Percentiles rank a stretch among this genome's conserved stretches.
These are phyloP conservation scores for Pythium brachiatum DNA, from an alignment of 352 stramenopile species.

Conservation along the genomic window DNA sequence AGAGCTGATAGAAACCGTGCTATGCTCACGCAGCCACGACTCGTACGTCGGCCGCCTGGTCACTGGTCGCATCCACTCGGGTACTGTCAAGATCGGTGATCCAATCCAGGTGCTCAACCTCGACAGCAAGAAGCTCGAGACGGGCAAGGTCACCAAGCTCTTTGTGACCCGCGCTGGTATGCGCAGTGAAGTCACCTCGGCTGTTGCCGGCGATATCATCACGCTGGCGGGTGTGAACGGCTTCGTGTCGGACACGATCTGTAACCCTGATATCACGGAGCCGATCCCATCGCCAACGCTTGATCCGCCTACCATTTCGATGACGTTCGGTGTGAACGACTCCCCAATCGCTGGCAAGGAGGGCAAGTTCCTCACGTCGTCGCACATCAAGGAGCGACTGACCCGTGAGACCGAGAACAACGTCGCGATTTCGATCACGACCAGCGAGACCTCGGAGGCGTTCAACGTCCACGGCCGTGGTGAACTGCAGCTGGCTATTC, in stretches of 20 bases:
- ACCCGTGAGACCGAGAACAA: constrained; percentile 97
- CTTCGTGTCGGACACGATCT: constrained; percentile 90
- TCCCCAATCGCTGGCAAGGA: constrained; percentile 95
- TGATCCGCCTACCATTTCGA: constrained; percentile 96
- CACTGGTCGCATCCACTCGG: constrained; percentile 94
- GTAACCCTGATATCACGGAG: constrained; percentile 58
- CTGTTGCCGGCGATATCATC: constrained; percentile 95
- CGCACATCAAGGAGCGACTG: constrained; percentile 93
- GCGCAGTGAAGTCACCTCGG: constrained; percentile 86
- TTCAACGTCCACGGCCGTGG: constrained; percentile 96
- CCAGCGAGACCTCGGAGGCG: constrained; percentile 85
- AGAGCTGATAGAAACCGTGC: background rate
- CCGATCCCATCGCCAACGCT: constrained; percentile 94
- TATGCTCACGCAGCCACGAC: constrained; percentile 84
- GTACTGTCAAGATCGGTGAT: constrained; percentile 90
- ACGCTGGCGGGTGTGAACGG: constrained; percentile 94
- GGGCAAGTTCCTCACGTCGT: constrained; percentile 96
- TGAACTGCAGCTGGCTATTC: constrained; percentile 97
- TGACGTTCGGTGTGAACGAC: constrained; percentile 98
- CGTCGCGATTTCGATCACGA: constrained; percentile 93
- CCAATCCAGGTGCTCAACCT: constrained; percentile 89
- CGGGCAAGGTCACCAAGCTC: constrained; percentile 84
- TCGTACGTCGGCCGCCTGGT: constrained; percentile 97
- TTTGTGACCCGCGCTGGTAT: constrained; percentile 79
- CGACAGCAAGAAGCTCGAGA: constrained; percentile 77